Evolutionary conservation across 2,329 filamentous ascomycete species (phyloP).

Genomic region (Aspergillus cejpii): DNA sequence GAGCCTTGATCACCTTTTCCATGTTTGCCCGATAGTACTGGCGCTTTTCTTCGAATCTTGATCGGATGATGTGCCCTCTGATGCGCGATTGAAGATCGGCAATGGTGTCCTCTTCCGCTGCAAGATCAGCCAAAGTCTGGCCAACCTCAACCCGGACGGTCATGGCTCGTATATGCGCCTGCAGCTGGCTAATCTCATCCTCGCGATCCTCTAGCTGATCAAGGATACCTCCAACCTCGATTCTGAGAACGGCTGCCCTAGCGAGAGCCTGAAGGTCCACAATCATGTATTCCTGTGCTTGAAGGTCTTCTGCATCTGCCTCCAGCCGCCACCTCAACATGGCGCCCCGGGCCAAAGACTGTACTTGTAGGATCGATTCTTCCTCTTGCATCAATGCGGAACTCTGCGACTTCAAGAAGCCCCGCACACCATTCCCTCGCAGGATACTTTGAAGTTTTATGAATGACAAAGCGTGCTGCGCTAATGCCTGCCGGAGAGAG

Average conservation of each 20-base stretch:
- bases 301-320: conserved; percentile 27
- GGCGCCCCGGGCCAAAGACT: conserved; percentile 46
- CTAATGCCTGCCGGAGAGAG: conserved; percentile 26
- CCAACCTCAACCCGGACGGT: conserved; percentile 68
- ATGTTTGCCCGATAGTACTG: conserved; percentile 92
- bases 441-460: conserved; percentile 30
- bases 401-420: conserved; percentile 27
- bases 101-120: conserved; percentile 73
- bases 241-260: conserved; percentile 38
- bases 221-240: conserved; percentile 49
- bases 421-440: conserved; percentile 29
- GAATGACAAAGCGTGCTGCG: conserved; percentile 24
- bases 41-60: conserved; percentile 73
- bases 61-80: conserved; percentile 66
- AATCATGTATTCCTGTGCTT: conserved; percentile 27
- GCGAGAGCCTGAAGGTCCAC: conserved; percentile 36
- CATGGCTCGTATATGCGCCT: conserved; percentile 72
- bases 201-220: conserved; percentile 64
- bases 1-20: conserved; percentile 97
- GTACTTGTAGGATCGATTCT: conserved; percentile 42
- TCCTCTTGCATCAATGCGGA: conserved; percentile 43
- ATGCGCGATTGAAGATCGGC: conserved; percentile 67
- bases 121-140: conserved; percentile 66
- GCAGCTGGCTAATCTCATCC: conserved; percentile 61
- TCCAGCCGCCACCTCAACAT: conserved; percentile 30